These are phyloP conservation scores for Podaxis mareebaensis DNA, from an alignment of 768 basidiomycete genomes.

Conservation along the genomic window DNA sequence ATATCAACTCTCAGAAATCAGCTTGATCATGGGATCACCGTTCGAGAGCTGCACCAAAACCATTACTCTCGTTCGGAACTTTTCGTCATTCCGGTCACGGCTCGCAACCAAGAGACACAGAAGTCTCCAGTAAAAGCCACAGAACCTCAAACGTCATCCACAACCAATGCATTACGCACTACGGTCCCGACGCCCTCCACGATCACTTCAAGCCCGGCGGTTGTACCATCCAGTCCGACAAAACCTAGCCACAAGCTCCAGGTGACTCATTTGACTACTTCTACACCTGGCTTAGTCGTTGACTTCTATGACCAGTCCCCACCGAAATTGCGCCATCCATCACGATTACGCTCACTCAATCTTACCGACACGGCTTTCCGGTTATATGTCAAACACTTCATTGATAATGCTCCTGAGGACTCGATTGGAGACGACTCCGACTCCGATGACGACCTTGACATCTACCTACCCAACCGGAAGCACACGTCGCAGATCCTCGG, in stretches of 20 bases:
- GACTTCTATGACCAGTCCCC: constrained; percentile 27
- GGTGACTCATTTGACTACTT: constrained; percentile 5
- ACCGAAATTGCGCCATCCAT: constrained; percentile 69
- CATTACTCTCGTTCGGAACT: constrained; percentile 49
- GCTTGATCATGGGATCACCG: constrained; percentile 53
- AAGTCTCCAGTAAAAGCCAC: constrained; percentile 1
- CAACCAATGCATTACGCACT: constrained; percentile 14
- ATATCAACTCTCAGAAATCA: constrained; percentile 50
- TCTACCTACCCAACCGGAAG: neutral
- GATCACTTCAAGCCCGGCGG: constrained; percentile 25
- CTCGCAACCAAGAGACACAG: constrained; percentile 2
- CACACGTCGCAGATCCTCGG: constrained; percentile 20
- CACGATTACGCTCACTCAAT: constrained; percentile 63
- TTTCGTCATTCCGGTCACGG: constrained; percentile 47
- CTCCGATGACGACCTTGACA: constrained; percentile 11
- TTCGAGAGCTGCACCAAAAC: constrained; percentile 51
- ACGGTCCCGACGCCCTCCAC: constrained; percentile 20
- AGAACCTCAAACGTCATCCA: constrained; percentile 9
- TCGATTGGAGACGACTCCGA: constrained; percentile 1
- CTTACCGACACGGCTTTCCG: constrained; percentile 73
- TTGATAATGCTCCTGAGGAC: constrained; percentile 53
- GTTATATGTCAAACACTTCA: constrained; percentile 77
- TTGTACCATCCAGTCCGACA: constrained; percentile 27
- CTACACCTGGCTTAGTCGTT: neutral
- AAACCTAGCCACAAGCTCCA: constrained; percentile 22